Conservation (phyloP, 2,329 filamentous ascomycete genomes). For the Penicillium sp. region DNA sequence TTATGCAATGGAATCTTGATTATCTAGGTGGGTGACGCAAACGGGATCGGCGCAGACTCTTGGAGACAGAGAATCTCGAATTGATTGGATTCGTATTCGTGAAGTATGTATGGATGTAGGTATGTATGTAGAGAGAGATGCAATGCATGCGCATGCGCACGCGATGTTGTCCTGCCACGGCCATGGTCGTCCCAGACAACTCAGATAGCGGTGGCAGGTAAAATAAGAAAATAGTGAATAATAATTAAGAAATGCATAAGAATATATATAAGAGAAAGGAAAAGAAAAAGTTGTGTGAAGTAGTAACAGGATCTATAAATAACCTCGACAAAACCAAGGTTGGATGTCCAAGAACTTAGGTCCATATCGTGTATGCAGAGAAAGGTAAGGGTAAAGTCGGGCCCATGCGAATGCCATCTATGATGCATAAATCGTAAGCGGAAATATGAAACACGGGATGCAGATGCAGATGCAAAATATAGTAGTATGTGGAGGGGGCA, state of each 20-base stretch:
- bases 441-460: conserved; percentile 12
- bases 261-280: conserved; percentile 10
- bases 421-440: conserved; percentile 23
- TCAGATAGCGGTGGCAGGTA: not conserved
- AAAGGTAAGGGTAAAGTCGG: not conserved
- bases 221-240: not conserved
- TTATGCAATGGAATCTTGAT: not conserved
- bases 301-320: conserved; percentile 11
- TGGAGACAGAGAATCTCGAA: not conserved
- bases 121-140: not conserved
- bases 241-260: conserved; percentile 2
- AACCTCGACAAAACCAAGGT: not conserved
- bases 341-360: not conserved
- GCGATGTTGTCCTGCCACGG: not conserved
- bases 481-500: not conserved
- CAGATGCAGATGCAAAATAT: conserved; percentile 8
- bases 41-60: not conserved
- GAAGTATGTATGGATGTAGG: not conserved
- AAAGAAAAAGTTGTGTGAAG: not conserved
- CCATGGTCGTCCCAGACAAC: conserved; percentile 4
- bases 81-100: not conserved
- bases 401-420: conserved; percentile 12
- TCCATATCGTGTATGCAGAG: not conserved
- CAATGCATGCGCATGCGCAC: not conserved
- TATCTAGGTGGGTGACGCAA: not conserved